Percentiles rank a stretch among this genome's conserved stretches.
These are phyloP conservation scores for Aschersonia sp. DNA, from an alignment of 2,329 filamentous ascomycete species.

Conservation along the genomic window DNA sequence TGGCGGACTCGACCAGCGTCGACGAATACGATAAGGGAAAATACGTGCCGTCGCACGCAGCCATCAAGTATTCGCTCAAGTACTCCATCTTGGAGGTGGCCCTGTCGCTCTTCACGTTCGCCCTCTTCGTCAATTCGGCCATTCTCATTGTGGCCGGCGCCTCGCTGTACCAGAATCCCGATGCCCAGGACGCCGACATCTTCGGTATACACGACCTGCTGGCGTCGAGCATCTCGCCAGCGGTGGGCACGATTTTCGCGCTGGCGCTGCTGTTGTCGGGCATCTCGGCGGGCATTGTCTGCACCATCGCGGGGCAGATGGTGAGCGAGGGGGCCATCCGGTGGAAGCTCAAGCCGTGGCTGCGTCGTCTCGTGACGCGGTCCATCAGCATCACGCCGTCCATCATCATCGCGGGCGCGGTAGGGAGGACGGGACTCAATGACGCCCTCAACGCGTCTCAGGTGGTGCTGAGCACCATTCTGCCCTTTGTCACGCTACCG, in stretches of 20 bases:
- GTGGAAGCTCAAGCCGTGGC: conserved; percentile 63
- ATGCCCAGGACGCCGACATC: conserved; percentile 57
- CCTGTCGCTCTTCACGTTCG: conserved; percentile 66
- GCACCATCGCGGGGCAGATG: conserved; percentile 84
- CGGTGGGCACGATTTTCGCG: conserved; percentile 72
- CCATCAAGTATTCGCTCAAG: conserved; percentile 61
- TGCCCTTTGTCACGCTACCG: conserved; percentile 73
- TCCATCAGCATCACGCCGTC: conserved; percentile 68
- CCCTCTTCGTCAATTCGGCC: conserved; percentile 69
- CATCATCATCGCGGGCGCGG: conserved; percentile 69
- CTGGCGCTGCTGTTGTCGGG: conserved; percentile 69
- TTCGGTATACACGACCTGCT: conserved; percentile 72
- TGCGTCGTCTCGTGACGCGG: conserved; percentile 63
- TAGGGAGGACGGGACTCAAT: conserved; percentile 56
- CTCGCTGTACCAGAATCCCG: conserved; percentile 48
- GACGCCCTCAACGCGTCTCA: conserved; percentile 62
- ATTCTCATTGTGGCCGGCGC: conserved; percentile 74
- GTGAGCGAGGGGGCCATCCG: conserved; percentile 69
- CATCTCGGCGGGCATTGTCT: conserved; percentile 70
- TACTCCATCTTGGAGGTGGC: conserved; percentile 59
- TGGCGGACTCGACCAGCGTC: conserved; percentile 10
- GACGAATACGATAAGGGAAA: conserved; percentile 31
- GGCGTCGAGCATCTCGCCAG: conserved; percentile 51
- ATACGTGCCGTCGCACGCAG: conserved; percentile 56
- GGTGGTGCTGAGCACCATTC: conserved; percentile 61